A percentile compares a stretch with the other conserved stretches of the same genome.
Evolutionary conservation across 2,329 filamentous ascomycete species (phyloP).

Genomic region (Exophiala viscosa): DNA sequence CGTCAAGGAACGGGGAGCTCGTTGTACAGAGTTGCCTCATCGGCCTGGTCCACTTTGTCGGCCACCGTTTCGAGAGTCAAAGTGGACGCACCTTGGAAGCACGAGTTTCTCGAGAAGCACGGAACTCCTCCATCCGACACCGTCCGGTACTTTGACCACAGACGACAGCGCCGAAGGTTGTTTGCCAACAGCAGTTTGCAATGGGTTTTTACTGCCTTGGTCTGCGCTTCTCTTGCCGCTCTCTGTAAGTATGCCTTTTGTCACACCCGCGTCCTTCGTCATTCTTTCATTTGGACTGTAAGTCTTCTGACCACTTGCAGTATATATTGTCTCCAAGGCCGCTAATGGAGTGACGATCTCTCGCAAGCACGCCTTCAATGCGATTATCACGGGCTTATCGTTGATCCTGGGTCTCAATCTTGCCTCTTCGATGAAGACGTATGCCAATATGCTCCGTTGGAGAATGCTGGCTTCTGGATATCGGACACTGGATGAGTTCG

Average conservation of each 20-base stretch:
- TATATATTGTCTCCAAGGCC: constrained; percentile 15
- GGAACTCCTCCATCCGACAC: constrained; percentile 7
- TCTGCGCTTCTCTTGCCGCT: constrained; percentile 17
- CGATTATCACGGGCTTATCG: constrained; percentile 15
- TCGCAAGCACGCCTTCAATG: constrained; percentile 20
- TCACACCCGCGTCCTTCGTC: no score
- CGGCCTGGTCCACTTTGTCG: constrained; percentile 2
- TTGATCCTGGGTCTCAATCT: constrained; percentile 17
- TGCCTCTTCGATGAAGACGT: constrained; percentile 16
- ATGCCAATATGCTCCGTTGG: constrained; percentile 23
- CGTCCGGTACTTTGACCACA: constrained; percentile 20
- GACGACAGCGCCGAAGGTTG: constrained; percentile 15
- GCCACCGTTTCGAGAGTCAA: constrained; percentile 18
- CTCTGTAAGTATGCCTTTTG: no score
- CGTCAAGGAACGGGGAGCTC: constrained; percentile 14
- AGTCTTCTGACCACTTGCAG: background rate
- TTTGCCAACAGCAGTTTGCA: constrained; percentile 19
- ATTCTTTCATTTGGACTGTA: no score
- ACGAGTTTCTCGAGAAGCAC: constrained; percentile 20
- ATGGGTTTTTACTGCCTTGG: constrained; percentile 18
- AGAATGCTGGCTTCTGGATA: constrained; percentile 20
- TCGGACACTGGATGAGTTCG: constrained; percentile 17
- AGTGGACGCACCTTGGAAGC: constrained; percentile 20
- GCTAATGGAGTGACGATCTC: constrained; percentile 7
- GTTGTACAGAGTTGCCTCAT: constrained; percentile 12